These are phyloP conservation scores for Capronia americana DNA, from an alignment of 2,329 filamentous ascomycete species.

Conservation along the genomic window DNA sequence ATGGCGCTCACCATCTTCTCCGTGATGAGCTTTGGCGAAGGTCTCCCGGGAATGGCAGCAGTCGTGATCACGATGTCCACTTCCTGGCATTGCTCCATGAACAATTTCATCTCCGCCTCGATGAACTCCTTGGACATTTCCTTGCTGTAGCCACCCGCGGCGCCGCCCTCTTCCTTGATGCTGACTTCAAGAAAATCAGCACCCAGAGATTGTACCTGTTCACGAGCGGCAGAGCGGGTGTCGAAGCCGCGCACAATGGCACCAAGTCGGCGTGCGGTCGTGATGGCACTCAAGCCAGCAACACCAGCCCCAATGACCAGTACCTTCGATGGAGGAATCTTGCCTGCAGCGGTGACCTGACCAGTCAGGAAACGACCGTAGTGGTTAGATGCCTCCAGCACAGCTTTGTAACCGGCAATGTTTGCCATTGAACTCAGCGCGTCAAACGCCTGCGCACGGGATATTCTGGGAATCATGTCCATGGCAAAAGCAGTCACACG, in stretches of 20 bases:
- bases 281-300: conserved; percentile 85
- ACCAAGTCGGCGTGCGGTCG: conserved; percentile 81
- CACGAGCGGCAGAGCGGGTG: conserved; percentile 83
- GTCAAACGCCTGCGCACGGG: conserved; percentile 85
- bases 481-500: conserved; percentile 83
- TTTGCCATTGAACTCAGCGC: conserved; percentile 91
- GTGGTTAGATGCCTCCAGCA: conserved; percentile 85
- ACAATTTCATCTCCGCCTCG: conserved; percentile 90
- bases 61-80: conserved; percentile 94
- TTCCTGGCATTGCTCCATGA: conserved; percentile 83
- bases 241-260: conserved; percentile 91
- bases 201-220: conserved; percentile 88
- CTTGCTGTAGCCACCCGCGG: conserved; percentile 86
- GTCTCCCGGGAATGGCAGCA: conserved; percentile 84
- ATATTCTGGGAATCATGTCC: conserved; percentile 92
- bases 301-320: conserved; percentile 90
- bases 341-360: conserved; percentile 86
- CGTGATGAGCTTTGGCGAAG: conserved; percentile 83
- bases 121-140: conserved; percentile 95
- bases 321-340: conserved; percentile 90
- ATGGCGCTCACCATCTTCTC: conserved; percentile 81
- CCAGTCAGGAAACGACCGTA: conserved; percentile 89
- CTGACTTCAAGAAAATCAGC: conserved; percentile 90
- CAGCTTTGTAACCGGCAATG: conserved; percentile 91
- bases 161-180: conserved; percentile 81